Evolutionary conservation across 306 rosid species (phyloP), one percentile per base, ranked within the genome.

Genomic region (Prunus padus): DNA sequence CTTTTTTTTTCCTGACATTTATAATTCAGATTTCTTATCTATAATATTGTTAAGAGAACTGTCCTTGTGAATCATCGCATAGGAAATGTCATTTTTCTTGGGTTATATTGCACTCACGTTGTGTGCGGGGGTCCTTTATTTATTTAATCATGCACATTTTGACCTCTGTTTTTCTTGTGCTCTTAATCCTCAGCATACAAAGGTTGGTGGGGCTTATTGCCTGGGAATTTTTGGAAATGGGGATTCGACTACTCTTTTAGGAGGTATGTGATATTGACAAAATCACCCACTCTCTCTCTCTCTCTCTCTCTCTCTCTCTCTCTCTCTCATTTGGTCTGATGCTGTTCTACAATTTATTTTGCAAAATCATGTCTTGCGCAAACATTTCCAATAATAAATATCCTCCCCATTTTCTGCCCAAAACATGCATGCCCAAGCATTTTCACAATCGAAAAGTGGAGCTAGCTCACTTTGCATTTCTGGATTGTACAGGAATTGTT

Each of bases 201-300:
- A 86, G 77, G 83, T 86, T 67, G 75, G 74, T 13, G 83, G 83
- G 33, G 89, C 87, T 20, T 86, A 86, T 83, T 86, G 89, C 82
- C 79, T 86, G 79, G 87, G 89, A 25, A 54, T 83, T 54, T 86
- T 86, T 52, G 71, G 65, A 77, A 82, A 86, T 82, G 83, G 75
- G 19, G 89, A 82, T 63, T 68, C 77, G 42, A 86, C 89, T 10
- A 86, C 87, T 66, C 89, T 86, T 77, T 80, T 86, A 80, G 89
- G 89, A 82, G 89, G 88, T 85, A 67, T 57, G 74, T 40, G 10
- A 23, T 46, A 54, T 13, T 44, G 16, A 25, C 42, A 56, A 1
- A 22, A 13, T 51, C 49, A 18, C 37, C 47, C 55, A 46, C n/a
- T 64, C 62, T 37, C 18, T 56, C 55, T 65, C 37, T 56, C 55